phyloP scores from a whole-genome alignment of 78 protist species.

The Guillardia theta region DNA sequence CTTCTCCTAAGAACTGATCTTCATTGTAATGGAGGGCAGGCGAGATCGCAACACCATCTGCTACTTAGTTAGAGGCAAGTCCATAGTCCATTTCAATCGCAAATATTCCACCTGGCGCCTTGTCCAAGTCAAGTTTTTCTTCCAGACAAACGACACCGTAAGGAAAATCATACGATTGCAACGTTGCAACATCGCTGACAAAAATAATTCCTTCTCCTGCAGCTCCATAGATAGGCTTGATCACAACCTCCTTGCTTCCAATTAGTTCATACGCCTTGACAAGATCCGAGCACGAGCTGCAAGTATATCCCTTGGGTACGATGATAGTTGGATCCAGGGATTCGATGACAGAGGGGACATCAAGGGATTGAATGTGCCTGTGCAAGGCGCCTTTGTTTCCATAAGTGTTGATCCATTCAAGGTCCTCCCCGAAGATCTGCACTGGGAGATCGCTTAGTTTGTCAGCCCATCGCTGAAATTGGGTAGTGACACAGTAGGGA shows the following conservation, averaged over 20 bases:
- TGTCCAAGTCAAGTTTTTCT: background rate
- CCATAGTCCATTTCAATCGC: no score
- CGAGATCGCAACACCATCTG: conserved; percentile 32
- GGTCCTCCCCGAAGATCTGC: conserved; percentile 10
- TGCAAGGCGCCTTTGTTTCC: conserved; percentile 1
- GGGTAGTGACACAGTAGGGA: background rate
- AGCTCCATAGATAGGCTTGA: conserved; percentile 30
- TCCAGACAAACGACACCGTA: conserved; percentile 6
- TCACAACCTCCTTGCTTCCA: background rate
- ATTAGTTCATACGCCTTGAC: conserved; percentile 3
- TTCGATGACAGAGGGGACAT: background rate
- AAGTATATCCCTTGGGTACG: conserved; percentile 15
- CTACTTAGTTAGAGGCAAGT: no score
- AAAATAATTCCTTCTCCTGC: conserved; percentile 26
- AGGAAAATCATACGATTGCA: background rate
- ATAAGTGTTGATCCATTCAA: conserved; percentile 1
- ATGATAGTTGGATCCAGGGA: background rate
- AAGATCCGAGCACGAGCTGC: background rate
- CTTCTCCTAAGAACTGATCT: background rate
- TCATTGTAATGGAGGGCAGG: conserved; percentile 36
- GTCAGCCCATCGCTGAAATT: background rate
- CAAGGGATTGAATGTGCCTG: background rate
- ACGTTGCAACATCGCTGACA: background rate
- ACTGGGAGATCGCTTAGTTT: background rate
- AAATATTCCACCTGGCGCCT: no score